Conservation (phyloP, 352 stramenopile species). For the Blastocystis hominis region DNA sequence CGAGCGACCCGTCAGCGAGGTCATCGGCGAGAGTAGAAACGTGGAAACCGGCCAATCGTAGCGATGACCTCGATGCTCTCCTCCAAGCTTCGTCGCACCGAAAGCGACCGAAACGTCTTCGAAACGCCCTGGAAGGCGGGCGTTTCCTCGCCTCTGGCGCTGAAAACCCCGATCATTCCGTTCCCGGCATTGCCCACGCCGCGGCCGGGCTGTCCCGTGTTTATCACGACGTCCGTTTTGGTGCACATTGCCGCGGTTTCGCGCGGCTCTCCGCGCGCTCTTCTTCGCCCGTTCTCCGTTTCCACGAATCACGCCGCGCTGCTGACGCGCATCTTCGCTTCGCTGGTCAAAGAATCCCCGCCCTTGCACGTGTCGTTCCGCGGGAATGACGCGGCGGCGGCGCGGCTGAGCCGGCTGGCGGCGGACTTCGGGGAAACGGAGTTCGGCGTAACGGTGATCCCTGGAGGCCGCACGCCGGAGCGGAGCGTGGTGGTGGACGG, state of each 20-base stretch:
- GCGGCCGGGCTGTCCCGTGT: not conserved
- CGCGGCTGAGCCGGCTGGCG: not conserved
- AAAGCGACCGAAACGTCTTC: not conserved
- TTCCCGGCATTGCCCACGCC: not conserved
- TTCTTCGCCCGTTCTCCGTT: not conserved
- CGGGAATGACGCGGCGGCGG: not conserved
- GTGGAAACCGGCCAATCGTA: not conserved
- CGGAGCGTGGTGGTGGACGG: not conserved
- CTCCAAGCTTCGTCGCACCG: not conserved
- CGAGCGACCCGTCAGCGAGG: not conserved
- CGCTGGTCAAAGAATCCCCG: not conserved
- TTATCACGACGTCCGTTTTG: not conserved
- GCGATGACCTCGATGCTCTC: not conserved
- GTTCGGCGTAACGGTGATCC: not conserved
- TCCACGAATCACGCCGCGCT: not conserved
- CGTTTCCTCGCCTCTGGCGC: not conserved
- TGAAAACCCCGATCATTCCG: not conserved
- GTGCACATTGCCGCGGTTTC: not conserved
- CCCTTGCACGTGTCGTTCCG: slow-evolving; percentile 1
- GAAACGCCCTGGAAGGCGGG: not conserved
- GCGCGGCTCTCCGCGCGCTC: not conserved
- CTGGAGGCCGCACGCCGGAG: not conserved
- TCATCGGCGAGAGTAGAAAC: not conserved
- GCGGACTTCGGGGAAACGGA: not conserved
- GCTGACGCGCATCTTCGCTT: not conserved